These are phyloP conservation scores for Linum tenue DNA, from an alignment of 345 rosid genomes.

Conservation along the genomic window DNA sequence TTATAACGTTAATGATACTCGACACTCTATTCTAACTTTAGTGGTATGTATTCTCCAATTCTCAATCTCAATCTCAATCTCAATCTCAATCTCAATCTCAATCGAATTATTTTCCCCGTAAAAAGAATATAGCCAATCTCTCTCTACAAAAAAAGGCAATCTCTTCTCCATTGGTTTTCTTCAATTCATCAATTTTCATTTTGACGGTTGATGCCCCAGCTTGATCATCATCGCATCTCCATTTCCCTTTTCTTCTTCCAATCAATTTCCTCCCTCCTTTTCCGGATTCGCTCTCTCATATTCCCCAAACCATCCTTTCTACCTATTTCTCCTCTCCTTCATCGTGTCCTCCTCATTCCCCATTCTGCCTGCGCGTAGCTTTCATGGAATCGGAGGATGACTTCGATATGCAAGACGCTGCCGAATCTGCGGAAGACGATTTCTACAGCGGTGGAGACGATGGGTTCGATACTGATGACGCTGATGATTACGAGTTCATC, in stretches of 20 bases:
- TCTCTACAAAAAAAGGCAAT: too few relatives aligned
- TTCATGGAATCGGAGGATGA: conserved; percentile 48
- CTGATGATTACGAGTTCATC: conserved; percentile 62
- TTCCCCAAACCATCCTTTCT: not conserved
- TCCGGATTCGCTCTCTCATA: not conserved
- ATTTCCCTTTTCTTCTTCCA: not conserved
- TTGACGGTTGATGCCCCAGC: not conserved
- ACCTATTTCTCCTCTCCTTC: not conserved
- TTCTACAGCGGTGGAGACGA: conserved; percentile 74
- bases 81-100: too few relatives aligned
- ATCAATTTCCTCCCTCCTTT: not conserved
- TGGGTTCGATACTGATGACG: conserved; percentile 40
- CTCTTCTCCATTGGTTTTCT: too few relatives aligned
- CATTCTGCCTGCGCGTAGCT: not conserved
- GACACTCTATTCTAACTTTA: too few relatives aligned
- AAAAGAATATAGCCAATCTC: too few relatives aligned
- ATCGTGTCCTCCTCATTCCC: not conserved
- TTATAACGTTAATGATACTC: too few relatives aligned
- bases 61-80: too few relatives aligned
- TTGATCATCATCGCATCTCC: not conserved
- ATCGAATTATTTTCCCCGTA: too few relatives aligned
- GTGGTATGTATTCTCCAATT: too few relatives aligned
- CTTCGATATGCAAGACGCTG: conserved; percentile 42
- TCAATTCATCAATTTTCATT: not conserved
- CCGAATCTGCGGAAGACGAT: conserved; percentile 59